Percentiles rank a stretch among this genome's conserved stretches.
Conservation (phyloP, 2,329 filamentous ascomycete genomes). For the Parafenestella ontariensis region DNA sequence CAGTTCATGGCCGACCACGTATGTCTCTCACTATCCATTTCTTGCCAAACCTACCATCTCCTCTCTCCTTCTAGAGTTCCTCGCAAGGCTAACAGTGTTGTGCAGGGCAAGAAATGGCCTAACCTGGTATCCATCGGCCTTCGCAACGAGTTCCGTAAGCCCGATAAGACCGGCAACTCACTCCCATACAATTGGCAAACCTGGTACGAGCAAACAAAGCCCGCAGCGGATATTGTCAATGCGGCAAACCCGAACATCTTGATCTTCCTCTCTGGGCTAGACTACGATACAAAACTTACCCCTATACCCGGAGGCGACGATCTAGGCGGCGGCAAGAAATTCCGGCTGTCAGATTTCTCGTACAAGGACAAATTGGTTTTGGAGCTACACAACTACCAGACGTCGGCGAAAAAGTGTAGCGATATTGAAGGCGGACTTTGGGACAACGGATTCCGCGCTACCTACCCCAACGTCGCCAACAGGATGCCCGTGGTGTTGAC, state of each 20-base stretch:
- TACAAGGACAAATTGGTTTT: constrained; percentile 64
- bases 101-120: constrained; percentile 47
- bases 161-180: constrained; percentile 32
- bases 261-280: constrained; percentile 67
- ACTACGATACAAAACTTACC: constrained; percentile 63
- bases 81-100: background rate
- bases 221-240: constrained; percentile 60
- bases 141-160: constrained; percentile 60
- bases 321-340: constrained; percentile 58
- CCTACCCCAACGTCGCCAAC: constrained; percentile 52
- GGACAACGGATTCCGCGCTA: constrained; percentile 62
- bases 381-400: constrained; percentile 69
- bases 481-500: constrained; percentile 63
- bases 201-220: constrained; percentile 61
- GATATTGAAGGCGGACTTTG: constrained; percentile 57
- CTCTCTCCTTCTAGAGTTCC: background rate
- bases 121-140: constrained; percentile 64
- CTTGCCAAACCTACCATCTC: background rate
- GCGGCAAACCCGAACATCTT: constrained; percentile 59
- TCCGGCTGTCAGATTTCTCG: constrained; percentile 56
- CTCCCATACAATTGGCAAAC: constrained; percentile 63
- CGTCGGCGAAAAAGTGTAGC: constrained; percentile 57
- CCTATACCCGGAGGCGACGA: constrained; percentile 59
- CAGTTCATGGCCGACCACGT: constrained; percentile 67
- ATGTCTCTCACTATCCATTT: background rate